phyloP scores from a whole-genome alignment of 305 asterid species.

The Fraxinus albicans region DNA sequence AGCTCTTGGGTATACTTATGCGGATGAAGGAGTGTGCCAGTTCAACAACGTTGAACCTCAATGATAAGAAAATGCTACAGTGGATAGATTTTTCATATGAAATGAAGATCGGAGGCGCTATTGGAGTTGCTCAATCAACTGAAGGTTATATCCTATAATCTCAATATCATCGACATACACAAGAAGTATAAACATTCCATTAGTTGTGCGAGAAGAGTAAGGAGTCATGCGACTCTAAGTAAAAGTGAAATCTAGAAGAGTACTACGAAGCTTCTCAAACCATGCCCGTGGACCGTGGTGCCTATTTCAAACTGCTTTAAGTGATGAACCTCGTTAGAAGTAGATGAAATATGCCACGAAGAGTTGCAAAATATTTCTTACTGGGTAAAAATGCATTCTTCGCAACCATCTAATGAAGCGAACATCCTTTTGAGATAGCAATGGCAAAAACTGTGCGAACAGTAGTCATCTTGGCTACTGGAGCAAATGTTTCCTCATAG shows the following conservation, averaged over 20 bases:
- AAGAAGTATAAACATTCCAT: neutral
- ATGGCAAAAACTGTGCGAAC: neutral
- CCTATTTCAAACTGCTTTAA: neutral
- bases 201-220: neutral
- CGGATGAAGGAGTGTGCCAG: neutral
- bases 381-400: neutral
- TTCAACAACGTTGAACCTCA: neutral
- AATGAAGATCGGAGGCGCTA: neutral
- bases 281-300: neutral
- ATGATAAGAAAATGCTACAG: neutral
- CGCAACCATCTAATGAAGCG: neutral
- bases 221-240: neutral
- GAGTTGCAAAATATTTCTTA: neutral
- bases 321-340: neutral
- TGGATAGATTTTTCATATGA: neutral
- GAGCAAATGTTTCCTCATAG: neutral
- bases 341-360: neutral
- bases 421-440: neutral
- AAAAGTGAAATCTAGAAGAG: neutral
- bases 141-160: neutral
- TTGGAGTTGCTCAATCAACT: neutral
- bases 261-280: neutral
- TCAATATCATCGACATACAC: neutral
- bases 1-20: neutral
- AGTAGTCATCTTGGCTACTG: neutral